Evolutionary conservation across 148 eudicot species (phyloP), one percentile per base, ranked within the genome.

Genomic region (Rhododendron williamsianum): DNA sequence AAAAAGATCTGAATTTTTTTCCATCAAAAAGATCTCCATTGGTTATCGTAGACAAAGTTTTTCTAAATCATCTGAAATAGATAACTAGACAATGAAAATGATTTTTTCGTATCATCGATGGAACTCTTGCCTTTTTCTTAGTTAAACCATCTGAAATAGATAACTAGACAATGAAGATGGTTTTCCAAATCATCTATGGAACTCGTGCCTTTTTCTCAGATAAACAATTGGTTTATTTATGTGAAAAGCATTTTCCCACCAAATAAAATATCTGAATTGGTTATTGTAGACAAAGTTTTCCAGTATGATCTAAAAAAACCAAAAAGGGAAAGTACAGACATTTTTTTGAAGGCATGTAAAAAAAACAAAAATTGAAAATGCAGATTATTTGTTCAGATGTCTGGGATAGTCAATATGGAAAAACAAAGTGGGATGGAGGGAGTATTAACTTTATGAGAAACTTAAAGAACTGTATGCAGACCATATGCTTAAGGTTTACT

Each of bases 391-490:
- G 27, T 69, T 69, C 36, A 27, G 33, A 69, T 30, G 74, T 30
- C 4, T 12, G 18, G 60, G 60, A 54, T 54, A 48, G 51, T 48
- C 51, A 48, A 48, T 48, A 8, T 2, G 60, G 60, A 54, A 15
- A 15, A 15, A 63, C 10, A 63, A 23, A 23, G 6, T 7, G 71
- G 74, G 16, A 27, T 27, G 36, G 15, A 11, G n/a, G 74, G 74
- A 69, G 12, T 11, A 6, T 73, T 46, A 27, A 74, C 74, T 51
- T 81, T 25, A 43, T 38, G 54, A 25, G 43, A 69, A 74, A 74
- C 87, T 81, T 86, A 65, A 65, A 69, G 84, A 76, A 33, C 8
- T 48, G 30, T 76, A 45, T 63, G 8, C 51, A 18, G 49, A 58
- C 9, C 49, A 43, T 23, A 9, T 30, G 43, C 65, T 82, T 60